A percentile compares a stretch with the other conserved stretches of the same genome.
Conservation (phyloP, 306 rosid species). For the Lathyrus tuberosus region DNA sequence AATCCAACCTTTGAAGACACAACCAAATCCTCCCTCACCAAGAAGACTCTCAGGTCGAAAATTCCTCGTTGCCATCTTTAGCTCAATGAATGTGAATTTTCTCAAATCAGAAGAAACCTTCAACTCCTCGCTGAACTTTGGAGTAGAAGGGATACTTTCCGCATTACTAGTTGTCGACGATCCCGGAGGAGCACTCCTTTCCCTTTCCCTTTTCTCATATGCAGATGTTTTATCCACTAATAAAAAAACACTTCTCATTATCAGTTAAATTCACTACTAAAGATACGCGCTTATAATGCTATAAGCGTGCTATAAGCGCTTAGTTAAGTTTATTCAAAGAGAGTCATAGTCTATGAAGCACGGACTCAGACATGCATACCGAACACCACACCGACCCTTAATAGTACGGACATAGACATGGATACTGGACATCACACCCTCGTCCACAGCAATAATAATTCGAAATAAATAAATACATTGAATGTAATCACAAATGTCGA, state of each 20-base stretch:
- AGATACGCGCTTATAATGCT: not conserved
- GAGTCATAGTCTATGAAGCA: not conserved
- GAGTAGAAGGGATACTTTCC: slow-evolving; percentile 76
- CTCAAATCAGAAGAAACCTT: slow-evolving; percentile 82
- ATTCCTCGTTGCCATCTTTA: slow-evolving; percentile 87
- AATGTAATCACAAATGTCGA: too few relatives aligned
- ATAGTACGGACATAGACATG: too few relatives aligned
- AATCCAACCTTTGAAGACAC: slow-evolving; percentile 96
- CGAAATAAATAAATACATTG: too few relatives aligned
- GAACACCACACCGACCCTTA: too few relatives aligned
- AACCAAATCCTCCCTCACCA: slow-evolving; percentile 98
- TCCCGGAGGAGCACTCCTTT: slow-evolving; percentile 52
- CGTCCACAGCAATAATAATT: too few relatives aligned
- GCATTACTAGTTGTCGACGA: slow-evolving; percentile 79
- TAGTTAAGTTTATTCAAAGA: not conserved
- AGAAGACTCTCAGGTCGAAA: slow-evolving; percentile 97
- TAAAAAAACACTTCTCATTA: slow-evolving; percentile 28
- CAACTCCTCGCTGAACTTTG: slow-evolving; percentile 83
- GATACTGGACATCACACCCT: too few relatives aligned
- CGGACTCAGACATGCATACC: too few relatives aligned
- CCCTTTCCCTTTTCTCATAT: slow-evolving; percentile 60
- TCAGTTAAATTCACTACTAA: not conserved
- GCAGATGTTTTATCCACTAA: slow-evolving; percentile 54
- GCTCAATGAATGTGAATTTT: slow-evolving; percentile 87
- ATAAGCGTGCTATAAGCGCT: not conserved